Conservation (phyloP, 148 eudicot genomes). For the Vaccinium macrocarpon region DNA sequence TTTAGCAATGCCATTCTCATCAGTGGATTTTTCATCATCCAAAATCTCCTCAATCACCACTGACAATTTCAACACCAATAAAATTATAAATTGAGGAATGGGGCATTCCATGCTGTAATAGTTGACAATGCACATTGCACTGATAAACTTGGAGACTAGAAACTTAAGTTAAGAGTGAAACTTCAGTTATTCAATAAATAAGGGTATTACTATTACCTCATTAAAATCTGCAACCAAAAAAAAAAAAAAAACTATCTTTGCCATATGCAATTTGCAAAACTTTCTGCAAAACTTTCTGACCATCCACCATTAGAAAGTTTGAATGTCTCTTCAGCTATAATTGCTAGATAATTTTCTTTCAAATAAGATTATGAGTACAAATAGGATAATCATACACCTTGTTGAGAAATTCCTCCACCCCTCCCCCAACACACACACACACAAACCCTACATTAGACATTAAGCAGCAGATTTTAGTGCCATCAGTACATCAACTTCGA, state of each 20-base stretch:
- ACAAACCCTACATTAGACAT: neutral
- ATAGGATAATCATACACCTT: neutral
- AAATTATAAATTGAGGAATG: slow-evolving; percentile 2
- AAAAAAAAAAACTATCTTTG: neutral
- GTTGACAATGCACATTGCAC: neutral
- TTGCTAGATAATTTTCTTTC: neutral
- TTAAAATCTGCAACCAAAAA: neutral
- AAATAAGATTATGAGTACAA: neutral
- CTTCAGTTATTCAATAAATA: neutral
- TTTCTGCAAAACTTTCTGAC: neutral
- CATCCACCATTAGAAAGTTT: neutral
- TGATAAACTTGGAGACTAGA: neutral
- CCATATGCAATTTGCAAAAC: neutral
- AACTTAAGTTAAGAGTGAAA: neutral
- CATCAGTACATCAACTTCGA: neutral
- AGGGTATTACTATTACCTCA: neutral
- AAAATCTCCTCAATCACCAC: slow-evolving; percentile 90
- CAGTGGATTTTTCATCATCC: slow-evolving; percentile 65
- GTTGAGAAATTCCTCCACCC: no score
- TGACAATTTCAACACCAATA: slow-evolving; percentile 20
- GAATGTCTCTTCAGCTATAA: neutral
- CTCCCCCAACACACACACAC: neutral
- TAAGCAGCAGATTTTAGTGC: neutral
- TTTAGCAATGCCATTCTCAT: slow-evolving; percentile 39
- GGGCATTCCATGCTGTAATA: slow-evolving; percentile 1